Percentiles rank a stretch among this genome's conserved stretches.
phyloP scores from a whole-genome alignment of 192 early-diverging fungal genomes.

The Rhizoclosmatium globosum region DNA sequence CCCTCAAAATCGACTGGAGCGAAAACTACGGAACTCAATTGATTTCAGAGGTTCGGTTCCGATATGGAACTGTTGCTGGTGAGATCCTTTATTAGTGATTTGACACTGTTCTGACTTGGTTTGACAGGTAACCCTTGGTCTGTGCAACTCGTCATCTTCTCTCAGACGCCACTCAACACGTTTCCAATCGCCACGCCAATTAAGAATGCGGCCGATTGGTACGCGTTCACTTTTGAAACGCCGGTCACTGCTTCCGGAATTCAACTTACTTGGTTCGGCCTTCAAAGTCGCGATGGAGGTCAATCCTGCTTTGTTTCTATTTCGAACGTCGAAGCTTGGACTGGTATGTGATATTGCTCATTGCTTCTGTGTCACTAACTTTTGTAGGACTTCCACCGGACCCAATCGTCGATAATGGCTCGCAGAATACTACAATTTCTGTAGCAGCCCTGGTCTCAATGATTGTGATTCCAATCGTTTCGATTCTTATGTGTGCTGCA shows the following conservation, averaged over 20 bases:
- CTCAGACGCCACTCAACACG: constrained; percentile 14
- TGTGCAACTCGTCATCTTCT: constrained; percentile 19
- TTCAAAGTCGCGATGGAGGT: constrained; percentile 10
- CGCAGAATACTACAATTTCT: neutral
- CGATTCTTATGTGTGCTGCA: neutral
- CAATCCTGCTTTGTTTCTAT: constrained; percentile 20
- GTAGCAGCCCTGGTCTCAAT: neutral
- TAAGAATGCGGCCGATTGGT: neutral
- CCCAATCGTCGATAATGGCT: neutral
- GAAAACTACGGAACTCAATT: constrained; percentile 19
- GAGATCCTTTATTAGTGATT: neutral
- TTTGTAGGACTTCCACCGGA: neutral
- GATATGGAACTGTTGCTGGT: constrained; percentile 27
- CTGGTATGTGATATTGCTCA: constrained; percentile 15
- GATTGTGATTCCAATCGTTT: constrained; percentile 15
- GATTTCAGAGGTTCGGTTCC: constrained; percentile 20
- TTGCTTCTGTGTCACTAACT: neutral
- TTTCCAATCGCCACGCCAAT: neutral
- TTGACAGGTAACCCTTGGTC: constrained; percentile 8
- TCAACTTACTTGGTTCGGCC: neutral
- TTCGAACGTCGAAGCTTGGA: constrained; percentile 31
- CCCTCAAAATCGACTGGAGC: constrained; percentile 21
- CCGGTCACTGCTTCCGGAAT: constrained; percentile 24
- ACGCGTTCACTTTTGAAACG: constrained; percentile 21
- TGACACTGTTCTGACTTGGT: neutral